Conservation (phyloP, 2,329 filamentous ascomycete genomes). For the Neopestalotiopsis clavispora region DNA sequence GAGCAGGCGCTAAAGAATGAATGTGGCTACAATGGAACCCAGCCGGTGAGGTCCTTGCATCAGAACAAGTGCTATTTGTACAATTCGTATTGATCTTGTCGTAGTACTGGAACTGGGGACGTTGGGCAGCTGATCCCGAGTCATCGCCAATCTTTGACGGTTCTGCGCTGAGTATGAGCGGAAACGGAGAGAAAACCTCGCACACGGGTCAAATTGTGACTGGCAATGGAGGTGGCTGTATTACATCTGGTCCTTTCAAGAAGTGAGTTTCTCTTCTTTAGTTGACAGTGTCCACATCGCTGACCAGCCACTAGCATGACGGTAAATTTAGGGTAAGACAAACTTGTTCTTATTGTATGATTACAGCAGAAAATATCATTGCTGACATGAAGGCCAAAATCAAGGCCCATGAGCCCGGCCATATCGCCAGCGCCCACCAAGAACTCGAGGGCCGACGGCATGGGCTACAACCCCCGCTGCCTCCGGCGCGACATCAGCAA, state of each 20-base stretch:
- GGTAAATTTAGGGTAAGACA: slow-evolving; percentile 33
- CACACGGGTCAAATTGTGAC: slow-evolving; percentile 29
- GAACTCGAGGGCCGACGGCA: slow-evolving; percentile 39
- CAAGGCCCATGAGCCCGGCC: slow-evolving; percentile 25
- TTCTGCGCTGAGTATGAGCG: slow-evolving; percentile 46
- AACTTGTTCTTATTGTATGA: too few species aligned
- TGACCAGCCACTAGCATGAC: slow-evolving; percentile 21
- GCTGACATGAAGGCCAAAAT: background rate
- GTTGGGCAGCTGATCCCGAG: slow-evolving; percentile 41
- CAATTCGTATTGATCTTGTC: background rate
- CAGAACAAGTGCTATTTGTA: too few species aligned
- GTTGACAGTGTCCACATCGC: background rate
- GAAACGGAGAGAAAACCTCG: slow-evolving; percentile 38
- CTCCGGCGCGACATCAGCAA: slow-evolving; percentile 47
- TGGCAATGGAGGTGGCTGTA: slow-evolving; percentile 54
- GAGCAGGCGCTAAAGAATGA: slow-evolving; percentile 29
- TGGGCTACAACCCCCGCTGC: slow-evolving; percentile 51
- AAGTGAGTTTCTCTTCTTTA: slow-evolving; percentile 22
- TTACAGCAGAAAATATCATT: background rate
- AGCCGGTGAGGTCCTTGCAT: slow-evolving; percentile 24
- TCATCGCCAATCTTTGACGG: slow-evolving; percentile 55
- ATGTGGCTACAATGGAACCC: slow-evolving; percentile 28
- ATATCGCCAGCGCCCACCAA: slow-evolving; percentile 30
- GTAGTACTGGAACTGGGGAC: slow-evolving; percentile 51
- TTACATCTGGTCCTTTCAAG: slow-evolving; percentile 47